Conservation (phyloP, 768 basidiomycete species). For the Podaxis rugospora region DNA sequence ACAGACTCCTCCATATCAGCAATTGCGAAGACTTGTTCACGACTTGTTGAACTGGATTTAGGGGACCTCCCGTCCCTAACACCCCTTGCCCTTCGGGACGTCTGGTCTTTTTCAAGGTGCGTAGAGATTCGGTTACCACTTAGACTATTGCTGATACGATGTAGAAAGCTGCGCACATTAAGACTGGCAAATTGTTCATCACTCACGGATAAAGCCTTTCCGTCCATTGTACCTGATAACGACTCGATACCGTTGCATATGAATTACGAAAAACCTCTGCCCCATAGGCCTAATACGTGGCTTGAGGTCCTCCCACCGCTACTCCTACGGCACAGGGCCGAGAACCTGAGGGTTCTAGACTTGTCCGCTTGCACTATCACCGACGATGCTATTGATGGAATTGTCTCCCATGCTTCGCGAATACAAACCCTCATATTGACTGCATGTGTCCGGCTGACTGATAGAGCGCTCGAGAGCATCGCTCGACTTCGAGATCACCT, state of each 20-base stretch:
- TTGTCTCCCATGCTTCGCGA: constrained; percentile 70
- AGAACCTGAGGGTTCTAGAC: constrained; percentile 76
- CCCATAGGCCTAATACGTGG: constrained; percentile 55
- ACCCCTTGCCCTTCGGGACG: constrained; percentile 64
- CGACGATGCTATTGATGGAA: constrained; percentile 71
- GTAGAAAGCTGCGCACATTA: constrained; percentile 66
- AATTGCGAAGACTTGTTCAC: constrained; percentile 70
- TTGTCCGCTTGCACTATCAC: constrained; percentile 72
- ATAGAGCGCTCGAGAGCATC: constrained; percentile 63
- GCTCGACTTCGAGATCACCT: constrained; percentile 69
- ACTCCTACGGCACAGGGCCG: constrained; percentile 58
- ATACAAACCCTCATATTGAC: constrained; percentile 75
- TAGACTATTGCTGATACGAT: constrained; percentile 1
- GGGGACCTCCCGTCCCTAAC: constrained; percentile 66
- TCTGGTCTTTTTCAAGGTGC: constrained; percentile 74
- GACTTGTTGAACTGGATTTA: constrained; percentile 80
- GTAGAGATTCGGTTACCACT: constrained; percentile 15
- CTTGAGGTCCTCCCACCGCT: constrained; percentile 60
- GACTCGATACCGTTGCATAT: constrained; percentile 13
- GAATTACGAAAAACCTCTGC: constrained; percentile 44
- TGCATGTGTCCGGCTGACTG: constrained; percentile 73
- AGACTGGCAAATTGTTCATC: constrained; percentile 74
- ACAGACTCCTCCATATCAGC: constrained; percentile 58
- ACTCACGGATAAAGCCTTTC: constrained; percentile 79
- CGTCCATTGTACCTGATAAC: constrained; percentile 26